A percentile compares a stretch with the other conserved stretches of the same genome.
Conservation (phyloP, 1,284 basidiomycete species). For the Wolfiporia cocos region DNA sequence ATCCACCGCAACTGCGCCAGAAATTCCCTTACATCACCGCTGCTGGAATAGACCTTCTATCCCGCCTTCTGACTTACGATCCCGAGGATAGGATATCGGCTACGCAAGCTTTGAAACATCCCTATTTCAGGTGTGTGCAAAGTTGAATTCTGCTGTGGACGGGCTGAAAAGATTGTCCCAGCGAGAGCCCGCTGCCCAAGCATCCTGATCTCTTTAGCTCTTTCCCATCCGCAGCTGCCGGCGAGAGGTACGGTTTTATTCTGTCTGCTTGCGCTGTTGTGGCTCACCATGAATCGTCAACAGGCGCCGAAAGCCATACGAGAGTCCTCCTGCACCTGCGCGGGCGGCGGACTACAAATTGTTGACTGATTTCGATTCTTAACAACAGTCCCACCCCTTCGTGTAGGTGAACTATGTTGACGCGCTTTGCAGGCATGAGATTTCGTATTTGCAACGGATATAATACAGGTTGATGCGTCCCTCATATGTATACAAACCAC, state of each 20-base stretch:
- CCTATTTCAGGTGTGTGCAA: slow-evolving; percentile 78
- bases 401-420: too few relatives aligned
- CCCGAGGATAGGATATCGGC: slow-evolving; percentile 82
- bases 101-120: slow-evolving; percentile 84
- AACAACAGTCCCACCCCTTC: too few relatives aligned
- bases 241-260: slow-evolving; percentile 72
- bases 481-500: too few relatives aligned
- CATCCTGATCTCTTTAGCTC: slow-evolving; percentile 97
- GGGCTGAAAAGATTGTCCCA: slow-evolving; percentile 24
- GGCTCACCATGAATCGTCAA: neutral
- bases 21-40: slow-evolving; percentile 79
- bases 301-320: slow-evolving; percentile 70
- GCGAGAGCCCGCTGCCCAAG: slow-evolving; percentile 92
- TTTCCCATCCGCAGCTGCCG: slow-evolving; percentile 95
- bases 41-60: slow-evolving; percentile 84
- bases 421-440: too few relatives aligned
- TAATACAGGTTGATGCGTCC: too few relatives aligned
- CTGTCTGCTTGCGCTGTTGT: neutral
- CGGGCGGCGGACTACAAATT: slow-evolving; percentile 61
- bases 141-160: neutral
- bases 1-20: slow-evolving; percentile 64
- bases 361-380: slow-evolving; percentile 37
- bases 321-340: slow-evolving; percentile 71
- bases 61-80: slow-evolving; percentile 83
- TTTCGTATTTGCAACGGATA: too few relatives aligned